Evolutionary conservation across 768 basidiomycete species (phyloP).

Genomic region (Amanita subjunquillea): DNA sequence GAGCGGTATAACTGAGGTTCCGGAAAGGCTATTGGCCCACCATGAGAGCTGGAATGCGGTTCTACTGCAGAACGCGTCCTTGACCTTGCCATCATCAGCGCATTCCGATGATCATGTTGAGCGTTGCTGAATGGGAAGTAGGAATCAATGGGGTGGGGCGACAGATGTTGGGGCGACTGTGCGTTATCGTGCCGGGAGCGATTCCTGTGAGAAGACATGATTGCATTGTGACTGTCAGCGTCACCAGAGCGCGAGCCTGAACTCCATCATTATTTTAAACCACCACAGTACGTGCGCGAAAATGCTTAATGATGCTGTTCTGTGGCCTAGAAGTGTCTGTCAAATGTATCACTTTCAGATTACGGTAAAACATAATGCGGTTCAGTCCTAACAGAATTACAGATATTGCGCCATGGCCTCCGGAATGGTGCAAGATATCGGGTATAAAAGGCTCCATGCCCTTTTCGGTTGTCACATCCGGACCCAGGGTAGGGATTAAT

Average conservation of each 20-base stretch:
- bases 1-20: constrained; percentile 44
- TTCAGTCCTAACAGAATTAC: too few species aligned
- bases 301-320: too few species aligned
- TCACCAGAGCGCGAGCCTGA: too few species aligned
- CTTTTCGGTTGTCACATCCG: too few species aligned
- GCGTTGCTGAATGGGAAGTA: neutral
- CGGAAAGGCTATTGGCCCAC: constrained; percentile 28
- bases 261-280: neutral
- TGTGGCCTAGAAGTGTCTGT: too few species aligned
- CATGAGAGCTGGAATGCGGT: neutral
- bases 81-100: neutral
- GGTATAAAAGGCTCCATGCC: neutral
- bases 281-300: too few species aligned
- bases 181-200: neutral
- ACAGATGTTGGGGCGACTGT: neutral
- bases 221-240: neutral
- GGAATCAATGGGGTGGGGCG: neutral
- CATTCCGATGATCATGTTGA: neutral
- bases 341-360: too few species aligned
- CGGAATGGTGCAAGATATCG: neutral
- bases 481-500: neutral
- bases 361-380: too few species aligned
- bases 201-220: neutral
- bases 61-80: neutral
- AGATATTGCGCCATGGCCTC: neutral